Evolutionary conservation across 805 yeast species (phyloP).

Genomic region (Metschnikowia borealis): DNA sequence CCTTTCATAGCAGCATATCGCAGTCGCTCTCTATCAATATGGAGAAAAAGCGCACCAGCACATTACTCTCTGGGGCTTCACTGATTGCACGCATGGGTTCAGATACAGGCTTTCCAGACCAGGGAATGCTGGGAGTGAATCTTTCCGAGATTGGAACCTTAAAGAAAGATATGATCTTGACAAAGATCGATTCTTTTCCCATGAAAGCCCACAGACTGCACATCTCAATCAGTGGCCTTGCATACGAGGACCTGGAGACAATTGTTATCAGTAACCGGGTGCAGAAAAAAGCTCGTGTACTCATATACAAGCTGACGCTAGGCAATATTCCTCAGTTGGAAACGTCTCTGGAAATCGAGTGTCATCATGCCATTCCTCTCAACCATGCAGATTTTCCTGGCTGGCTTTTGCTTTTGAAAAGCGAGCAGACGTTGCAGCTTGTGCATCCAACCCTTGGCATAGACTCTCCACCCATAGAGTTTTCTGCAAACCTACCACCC

Average conservation of each 20-base stretch:
- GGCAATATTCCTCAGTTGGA: conserved; percentile 28
- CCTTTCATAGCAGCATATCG: conserved; percentile 4
- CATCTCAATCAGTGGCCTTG: conserved; percentile 36
- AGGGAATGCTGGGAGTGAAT: conserved; percentile 17
- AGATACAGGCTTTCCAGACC: conserved; percentile 29
- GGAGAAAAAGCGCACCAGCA: conserved; percentile 43
- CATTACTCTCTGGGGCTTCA: conserved; percentile 39
- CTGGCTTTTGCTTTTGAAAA: conserved; percentile 40
- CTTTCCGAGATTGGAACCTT: conserved; percentile 24
- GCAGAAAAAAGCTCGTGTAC: conserved; percentile 43
- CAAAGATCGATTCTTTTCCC: conserved; percentile 49
- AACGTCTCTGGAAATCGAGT: conserved; percentile 8
- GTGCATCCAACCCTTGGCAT: conserved; percentile 58
- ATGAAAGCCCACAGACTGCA: conserved; percentile 26
- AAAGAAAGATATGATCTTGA: conserved; percentile 67
- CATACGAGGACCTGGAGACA: conserved; percentile 55
- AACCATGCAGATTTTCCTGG: conserved; percentile 37
- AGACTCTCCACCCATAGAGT: conserved; percentile 27
- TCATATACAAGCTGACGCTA: conserved; percentile 43
- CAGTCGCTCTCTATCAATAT: conserved; percentile 29
- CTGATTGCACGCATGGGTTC: conserved; percentile 45
- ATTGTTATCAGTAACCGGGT: conserved; percentile 49
- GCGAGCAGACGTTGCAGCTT: conserved; percentile 33
- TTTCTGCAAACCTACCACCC: conserved; percentile 18
- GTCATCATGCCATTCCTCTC: conserved; percentile 33